Percentiles rank a stretch among this genome's conserved stretches.
phyloP scores from a whole-genome alignment of 805 yeast genomes.

The Kuraishia piskuri region DNA sequence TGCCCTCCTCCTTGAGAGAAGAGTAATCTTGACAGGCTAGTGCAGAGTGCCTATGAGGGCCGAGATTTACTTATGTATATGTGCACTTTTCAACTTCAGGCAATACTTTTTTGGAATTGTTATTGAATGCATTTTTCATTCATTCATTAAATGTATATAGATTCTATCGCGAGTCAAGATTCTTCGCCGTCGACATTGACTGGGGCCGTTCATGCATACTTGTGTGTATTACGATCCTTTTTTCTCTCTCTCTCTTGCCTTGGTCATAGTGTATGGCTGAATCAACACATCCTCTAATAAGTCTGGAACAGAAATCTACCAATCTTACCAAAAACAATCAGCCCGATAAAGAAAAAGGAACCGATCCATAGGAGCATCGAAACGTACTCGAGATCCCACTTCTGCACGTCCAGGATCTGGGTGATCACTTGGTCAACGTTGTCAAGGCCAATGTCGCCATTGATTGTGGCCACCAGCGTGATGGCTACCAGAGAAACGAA shows the following conservation, averaged over 20 bases:
- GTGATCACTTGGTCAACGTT: background rate
- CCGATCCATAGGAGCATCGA: conserved; percentile 47
- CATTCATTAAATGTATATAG: background rate
- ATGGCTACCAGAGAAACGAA: conserved; percentile 23
- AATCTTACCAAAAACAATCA: conserved; percentile 59
- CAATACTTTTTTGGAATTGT: background rate
- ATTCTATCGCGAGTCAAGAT: background rate
- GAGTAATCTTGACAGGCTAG: too few relatives aligned
- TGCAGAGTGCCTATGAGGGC: too few relatives aligned
- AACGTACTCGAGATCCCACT: conserved; percentile 10
- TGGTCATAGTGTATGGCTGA: too few relatives aligned
- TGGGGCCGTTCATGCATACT: background rate
- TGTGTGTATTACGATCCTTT: background rate
- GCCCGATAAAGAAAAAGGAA: conserved; percentile 58
- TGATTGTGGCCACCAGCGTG: background rate
- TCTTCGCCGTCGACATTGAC: too few relatives aligned
- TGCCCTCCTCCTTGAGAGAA: too few relatives aligned
- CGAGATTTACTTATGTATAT: too few relatives aligned
- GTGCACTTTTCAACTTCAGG: background rate
- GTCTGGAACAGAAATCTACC: conserved; percentile 42
- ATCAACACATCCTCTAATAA: background rate
- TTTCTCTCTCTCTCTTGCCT: too few relatives aligned
- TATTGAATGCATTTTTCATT: background rate
- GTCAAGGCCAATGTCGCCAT: background rate
- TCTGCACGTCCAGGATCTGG: background rate